These are phyloP conservation scores for Rhypophila decipiens DNA, from an alignment of 495 filamentous ascomycete genomes.

Conservation along the genomic window DNA sequence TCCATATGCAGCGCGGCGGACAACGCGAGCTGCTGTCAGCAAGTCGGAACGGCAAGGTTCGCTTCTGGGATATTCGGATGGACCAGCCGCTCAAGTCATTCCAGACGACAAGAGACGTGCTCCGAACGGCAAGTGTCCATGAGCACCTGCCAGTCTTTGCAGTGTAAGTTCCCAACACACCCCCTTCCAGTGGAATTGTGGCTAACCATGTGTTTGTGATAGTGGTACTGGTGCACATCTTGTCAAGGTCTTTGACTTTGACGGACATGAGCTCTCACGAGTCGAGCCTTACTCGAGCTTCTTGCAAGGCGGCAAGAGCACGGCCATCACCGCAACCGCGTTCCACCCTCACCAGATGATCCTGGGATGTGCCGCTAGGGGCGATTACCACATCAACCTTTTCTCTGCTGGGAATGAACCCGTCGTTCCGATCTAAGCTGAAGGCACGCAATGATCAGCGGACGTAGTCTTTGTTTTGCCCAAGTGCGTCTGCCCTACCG, in stretches of 20 bases:
- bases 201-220: slow-evolving; percentile 21
- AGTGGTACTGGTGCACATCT: slow-evolving; percentile 83
- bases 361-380: slow-evolving; percentile 71
- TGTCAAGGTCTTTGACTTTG: slow-evolving; percentile 87
- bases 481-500: too few relatives aligned
- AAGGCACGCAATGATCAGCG: too few relatives aligned
- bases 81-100: slow-evolving; percentile 67
- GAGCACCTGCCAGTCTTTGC: slow-evolving; percentile 97
- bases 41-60: slow-evolving; percentile 83
- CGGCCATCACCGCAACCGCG: slow-evolving; percentile 78
- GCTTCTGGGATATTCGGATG: slow-evolving; percentile 93
- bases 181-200: neutral
- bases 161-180: slow-evolving; percentile 70
- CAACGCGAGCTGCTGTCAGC: slow-evolving; percentile 83
- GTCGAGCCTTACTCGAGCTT: slow-evolving; percentile 86
- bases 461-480: too few relatives aligned
- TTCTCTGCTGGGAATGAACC: slow-evolving; percentile 49
- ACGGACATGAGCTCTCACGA: slow-evolving; percentile 66
- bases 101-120: slow-evolving; percentile 63
- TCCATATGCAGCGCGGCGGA: slow-evolving; percentile 95
- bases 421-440: too few relatives aligned
- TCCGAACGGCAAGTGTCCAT: slow-evolving; percentile 84
- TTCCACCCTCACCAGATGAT: slow-evolving; percentile 97
- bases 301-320: slow-evolving; percentile 62
- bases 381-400: slow-evolving; percentile 67